phyloP scores from a whole-genome alignment of 495 filamentous ascomycete genomes.

The Penicillium paradoxum region DNA sequence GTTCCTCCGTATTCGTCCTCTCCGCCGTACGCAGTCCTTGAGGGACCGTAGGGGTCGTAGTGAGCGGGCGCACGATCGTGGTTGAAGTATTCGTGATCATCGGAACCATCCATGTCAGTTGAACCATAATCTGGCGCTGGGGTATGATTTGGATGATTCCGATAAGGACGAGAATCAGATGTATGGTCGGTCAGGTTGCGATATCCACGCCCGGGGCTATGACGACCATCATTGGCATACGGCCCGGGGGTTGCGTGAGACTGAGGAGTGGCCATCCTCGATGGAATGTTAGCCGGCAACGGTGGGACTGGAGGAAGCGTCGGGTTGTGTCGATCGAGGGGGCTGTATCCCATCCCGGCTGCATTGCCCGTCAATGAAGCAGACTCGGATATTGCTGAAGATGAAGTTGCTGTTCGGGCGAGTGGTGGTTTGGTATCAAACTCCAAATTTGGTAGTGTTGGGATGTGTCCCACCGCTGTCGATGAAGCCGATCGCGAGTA shows the following conservation, averaged over 20 bases:
- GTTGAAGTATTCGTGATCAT: slow-evolving; percentile 6
- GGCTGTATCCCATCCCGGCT: slow-evolving; percentile 23
- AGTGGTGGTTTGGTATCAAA: slow-evolving; percentile 21
- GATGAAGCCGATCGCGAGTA: slow-evolving; percentile 19
- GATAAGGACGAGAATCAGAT: slow-evolving; percentile 9
- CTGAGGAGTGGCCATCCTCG: slow-evolving; percentile 8
- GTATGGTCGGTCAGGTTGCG: slow-evolving; percentile 15
- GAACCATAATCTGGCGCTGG: slow-evolving; percentile 16
- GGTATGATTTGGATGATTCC: slow-evolving; percentile 5
- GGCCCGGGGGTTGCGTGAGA: slow-evolving; percentile 11
- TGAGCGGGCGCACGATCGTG: neutral
- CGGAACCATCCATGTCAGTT: neutral
- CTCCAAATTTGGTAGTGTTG: slow-evolving; percentile 23
- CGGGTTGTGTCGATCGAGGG: slow-evolving; percentile 15
- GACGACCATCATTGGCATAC: slow-evolving; percentile 6
- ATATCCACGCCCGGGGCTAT: slow-evolving; percentile 5
- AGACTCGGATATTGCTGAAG: slow-evolving; percentile 23
- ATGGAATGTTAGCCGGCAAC: slow-evolving; percentile 10
- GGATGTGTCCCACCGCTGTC: slow-evolving; percentile 6
- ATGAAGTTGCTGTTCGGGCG: slow-evolving; percentile 19
- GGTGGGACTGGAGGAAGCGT: slow-evolving; percentile 23
- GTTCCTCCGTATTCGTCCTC: slow-evolving; percentile 3
- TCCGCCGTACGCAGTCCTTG: neutral
- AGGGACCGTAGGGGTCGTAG: slow-evolving; percentile 7
- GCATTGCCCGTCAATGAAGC: slow-evolving; percentile 19